Base-by-base conservation (phyloP, 768 basidiomycete genomes). In the Austroboletus eburneus region DNA sequence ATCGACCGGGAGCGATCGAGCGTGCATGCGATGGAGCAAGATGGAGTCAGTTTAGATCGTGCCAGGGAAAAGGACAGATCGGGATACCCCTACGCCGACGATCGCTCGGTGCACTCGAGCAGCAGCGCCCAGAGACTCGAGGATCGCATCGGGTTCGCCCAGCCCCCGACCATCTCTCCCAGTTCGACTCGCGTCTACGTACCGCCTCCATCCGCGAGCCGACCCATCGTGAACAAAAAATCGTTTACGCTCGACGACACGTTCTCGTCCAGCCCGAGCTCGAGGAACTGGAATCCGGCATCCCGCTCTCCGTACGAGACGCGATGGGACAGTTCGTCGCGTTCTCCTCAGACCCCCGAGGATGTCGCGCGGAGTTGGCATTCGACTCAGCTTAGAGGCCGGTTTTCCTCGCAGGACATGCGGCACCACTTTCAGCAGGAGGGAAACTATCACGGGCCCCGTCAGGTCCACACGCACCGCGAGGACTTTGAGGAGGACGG, bases 381-480 rank as follows among this genome's bases (percentile, higher is more conserved):
- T 29, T 50, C 64, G 14, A 48, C 63, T 7, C 51, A 56, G 9
- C 54, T 66, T 21, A 52, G 56, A 12, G 55, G 44, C 9, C 56
- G 60, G n/a, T 52, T 55, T 16, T 66, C 64, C 8, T 53, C 65
- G 0, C 65, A 66, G 18, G 66, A 66, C 50, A 66, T 66, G 55
- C 58, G 60, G 1, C 48, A 57, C 36, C 34, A 55, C 33, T 44
- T 53, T 25, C 61, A 59, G n/a, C 55, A 58, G 25, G 65, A 57
- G 2, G 52, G 38, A n/a, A 35, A 14, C 18, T 50, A 51, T 27
- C 8, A 50, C 21, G 42, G 49, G 1, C 7, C 52, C 24, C 54
- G 57, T 4, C 52, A 47, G 10, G 63, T 67, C 9, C 62, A 57
- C 29, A 45, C 57, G 3, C 66, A 62, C 39, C 59, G 25, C 32